phyloP scores from a whole-genome alignment of 805 yeast genomes.

The Kodamaea lidongshanica region DNA sequence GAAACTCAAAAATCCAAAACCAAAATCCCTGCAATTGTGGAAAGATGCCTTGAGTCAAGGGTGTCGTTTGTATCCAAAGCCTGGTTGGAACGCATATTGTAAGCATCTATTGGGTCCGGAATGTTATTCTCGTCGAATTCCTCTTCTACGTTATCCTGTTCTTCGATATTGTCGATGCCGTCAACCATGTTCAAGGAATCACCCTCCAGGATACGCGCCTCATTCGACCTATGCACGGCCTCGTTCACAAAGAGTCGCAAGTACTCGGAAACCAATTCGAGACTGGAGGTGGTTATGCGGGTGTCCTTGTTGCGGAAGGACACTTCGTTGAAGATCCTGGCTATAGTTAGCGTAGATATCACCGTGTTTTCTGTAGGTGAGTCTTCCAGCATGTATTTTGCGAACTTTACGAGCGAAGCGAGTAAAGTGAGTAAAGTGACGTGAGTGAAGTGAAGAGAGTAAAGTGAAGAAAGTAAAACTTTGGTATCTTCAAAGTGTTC shows the following conservation, averaged over 20 bases:
- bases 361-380: too few relatives aligned
- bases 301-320: constrained; percentile 44
- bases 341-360: constrained; percentile 30
- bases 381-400: too few relatives aligned
- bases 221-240: constrained; percentile 54
- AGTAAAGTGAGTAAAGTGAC: too few relatives aligned
- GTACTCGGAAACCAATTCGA: constrained; percentile 49
- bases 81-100: constrained; percentile 14
- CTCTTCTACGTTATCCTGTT: constrained; percentile 8
- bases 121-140: constrained; percentile 10
- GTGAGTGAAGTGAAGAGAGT: too few relatives aligned
- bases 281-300: constrained; percentile 41
- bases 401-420: too few relatives aligned
- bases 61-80: constrained; percentile 20
- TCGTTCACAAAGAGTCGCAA: constrained; percentile 51
- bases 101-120: constrained; percentile 13
- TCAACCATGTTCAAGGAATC: constrained; percentile 22
- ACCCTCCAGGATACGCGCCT: constrained; percentile 36
- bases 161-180: constrained; percentile 27
- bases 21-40: constrained; percentile 50
- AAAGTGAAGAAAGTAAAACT: too few relatives aligned
- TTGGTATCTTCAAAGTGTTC: too few relatives aligned
- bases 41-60: constrained; percentile 50
- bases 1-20: constrained; percentile 50
- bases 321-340: constrained; percentile 46